phyloP scores from a whole-genome alignment of 768 basidiomycete species.

The Mycena galericulata region DNA sequence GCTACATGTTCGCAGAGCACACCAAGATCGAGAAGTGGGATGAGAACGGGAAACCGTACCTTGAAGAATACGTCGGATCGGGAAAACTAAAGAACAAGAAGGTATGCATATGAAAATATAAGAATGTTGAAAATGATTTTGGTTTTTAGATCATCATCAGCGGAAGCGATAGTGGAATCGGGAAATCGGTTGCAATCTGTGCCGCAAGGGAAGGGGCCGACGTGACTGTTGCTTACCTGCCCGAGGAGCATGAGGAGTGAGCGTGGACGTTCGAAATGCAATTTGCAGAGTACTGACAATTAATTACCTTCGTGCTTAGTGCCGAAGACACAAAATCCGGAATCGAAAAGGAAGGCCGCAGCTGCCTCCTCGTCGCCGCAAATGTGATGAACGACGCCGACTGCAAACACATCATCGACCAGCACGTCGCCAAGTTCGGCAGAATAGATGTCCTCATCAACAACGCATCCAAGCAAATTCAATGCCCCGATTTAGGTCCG shows the following conservation, averaged over 20 bases:
- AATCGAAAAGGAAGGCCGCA: no score
- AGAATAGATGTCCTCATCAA: slow-evolving; percentile 69
- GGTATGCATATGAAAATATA: slow-evolving; percentile 39
- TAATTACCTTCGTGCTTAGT: no score
- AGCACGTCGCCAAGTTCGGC: slow-evolving; percentile 59
- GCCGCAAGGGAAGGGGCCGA: slow-evolving; percentile 68
- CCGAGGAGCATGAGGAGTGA: slow-evolving; percentile 64
- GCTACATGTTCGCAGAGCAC: slow-evolving; percentile 41
- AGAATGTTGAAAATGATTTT: no score
- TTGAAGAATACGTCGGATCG: slow-evolving; percentile 63
- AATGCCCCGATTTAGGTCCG: neutral
- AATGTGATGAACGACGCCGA: slow-evolving; percentile 28
- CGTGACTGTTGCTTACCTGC: slow-evolving; percentile 65
- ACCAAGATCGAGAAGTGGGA: slow-evolving; percentile 62
- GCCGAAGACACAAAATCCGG: no score
- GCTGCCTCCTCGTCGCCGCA: no score
- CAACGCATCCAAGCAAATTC: slow-evolving; percentile 65
- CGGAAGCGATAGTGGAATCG: slow-evolving; percentile 49
- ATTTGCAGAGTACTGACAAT: no score
- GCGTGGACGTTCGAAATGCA: no score
- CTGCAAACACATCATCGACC: slow-evolving; percentile 57
- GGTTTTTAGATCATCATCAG: neutral
- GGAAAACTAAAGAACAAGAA: slow-evolving; percentile 56
- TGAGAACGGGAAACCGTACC: slow-evolving; percentile 60
- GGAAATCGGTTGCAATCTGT: slow-evolving; percentile 60